Percentiles rank a stretch among this genome's conserved stretches.
These are phyloP conservation scores for Amaranthus tricolor DNA, from an alignment of 179 eudicot species.

Conservation along the genomic window DNA sequence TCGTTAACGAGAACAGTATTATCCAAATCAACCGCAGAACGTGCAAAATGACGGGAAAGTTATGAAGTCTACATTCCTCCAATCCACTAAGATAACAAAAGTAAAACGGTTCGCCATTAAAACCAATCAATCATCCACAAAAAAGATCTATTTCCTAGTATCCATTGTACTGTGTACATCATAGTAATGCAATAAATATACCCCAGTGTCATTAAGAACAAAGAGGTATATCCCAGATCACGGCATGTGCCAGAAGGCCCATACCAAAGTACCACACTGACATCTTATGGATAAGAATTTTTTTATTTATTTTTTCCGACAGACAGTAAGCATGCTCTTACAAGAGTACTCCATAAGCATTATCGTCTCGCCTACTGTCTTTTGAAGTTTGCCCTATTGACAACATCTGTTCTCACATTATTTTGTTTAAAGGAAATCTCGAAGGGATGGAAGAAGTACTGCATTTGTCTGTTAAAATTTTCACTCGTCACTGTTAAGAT, in stretches of 20 bases:
- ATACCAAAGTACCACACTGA: slow-evolving; percentile 1
- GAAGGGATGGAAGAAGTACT: too few relatives aligned
- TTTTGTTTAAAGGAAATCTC: too few relatives aligned
- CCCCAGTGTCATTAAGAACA: slow-evolving; percentile 9
- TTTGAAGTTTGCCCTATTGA: too few relatives aligned
- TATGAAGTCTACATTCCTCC: too few relatives aligned
- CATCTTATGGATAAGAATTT: slow-evolving; percentile 11
- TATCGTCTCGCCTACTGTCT: background rate
- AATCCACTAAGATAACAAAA: too few relatives aligned
- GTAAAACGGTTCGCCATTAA: background rate
- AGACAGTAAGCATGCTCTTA: slow-evolving; percentile 5
- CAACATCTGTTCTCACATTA: too few relatives aligned
- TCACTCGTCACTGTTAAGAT: too few relatives aligned
- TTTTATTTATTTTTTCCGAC: background rate
- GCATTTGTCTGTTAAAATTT: too few relatives aligned
- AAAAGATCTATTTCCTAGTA: background rate
- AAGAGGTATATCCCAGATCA: background rate
- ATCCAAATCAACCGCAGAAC: background rate
- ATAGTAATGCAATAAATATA: background rate
- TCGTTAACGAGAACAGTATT: background rate
- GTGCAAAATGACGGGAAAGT: background rate
- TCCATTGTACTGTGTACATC: background rate
- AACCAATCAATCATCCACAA: background rate
- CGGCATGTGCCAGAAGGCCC: slow-evolving; percentile 17
- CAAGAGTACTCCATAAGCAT: background rate